Conservation (phyloP, 164 flowering plant species). For the Vitis cinerea region DNA sequence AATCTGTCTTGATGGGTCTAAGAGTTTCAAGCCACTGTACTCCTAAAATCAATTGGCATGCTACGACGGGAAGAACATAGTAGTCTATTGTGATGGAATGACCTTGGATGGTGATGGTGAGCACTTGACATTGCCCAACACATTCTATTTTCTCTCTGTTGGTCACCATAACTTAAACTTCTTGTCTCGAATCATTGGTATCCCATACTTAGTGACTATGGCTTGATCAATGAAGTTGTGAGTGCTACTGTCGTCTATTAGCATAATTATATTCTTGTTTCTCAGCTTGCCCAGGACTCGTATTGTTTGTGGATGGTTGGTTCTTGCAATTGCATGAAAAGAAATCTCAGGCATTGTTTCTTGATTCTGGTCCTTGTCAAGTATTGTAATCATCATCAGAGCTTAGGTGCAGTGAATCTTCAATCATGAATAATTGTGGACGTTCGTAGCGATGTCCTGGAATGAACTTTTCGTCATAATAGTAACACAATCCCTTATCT, state of each 20-base stretch:
- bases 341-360: background rate
- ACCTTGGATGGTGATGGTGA: slow-evolving; percentile 9
- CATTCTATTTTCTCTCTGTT: background rate
- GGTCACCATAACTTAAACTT: slow-evolving; percentile 4
- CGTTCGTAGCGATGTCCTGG: background rate
- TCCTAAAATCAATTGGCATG: background rate
- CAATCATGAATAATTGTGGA: slow-evolving; percentile 2
- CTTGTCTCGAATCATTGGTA: too few relatives aligned
- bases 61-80: slow-evolving; percentile 4
- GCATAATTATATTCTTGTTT: background rate
- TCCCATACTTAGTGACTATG: background rate
- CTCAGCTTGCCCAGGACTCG: background rate
- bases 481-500: background rate
- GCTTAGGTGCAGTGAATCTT: background rate
- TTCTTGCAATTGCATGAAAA: slow-evolving; percentile 16
- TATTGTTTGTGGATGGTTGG: background rate
- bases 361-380: too few relatives aligned
- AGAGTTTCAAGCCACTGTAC: slow-evolving; percentile 3
- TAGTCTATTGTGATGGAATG: background rate
- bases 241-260: slow-evolving; percentile 20
- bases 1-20: background rate
- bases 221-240: slow-evolving; percentile 20
- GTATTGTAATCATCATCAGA: too few relatives aligned
- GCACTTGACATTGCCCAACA: background rate
- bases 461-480: background rate